phyloP scores from a whole-genome alignment of 2,329 filamentous ascomycete species.

The Fusarium anguioides region DNA sequence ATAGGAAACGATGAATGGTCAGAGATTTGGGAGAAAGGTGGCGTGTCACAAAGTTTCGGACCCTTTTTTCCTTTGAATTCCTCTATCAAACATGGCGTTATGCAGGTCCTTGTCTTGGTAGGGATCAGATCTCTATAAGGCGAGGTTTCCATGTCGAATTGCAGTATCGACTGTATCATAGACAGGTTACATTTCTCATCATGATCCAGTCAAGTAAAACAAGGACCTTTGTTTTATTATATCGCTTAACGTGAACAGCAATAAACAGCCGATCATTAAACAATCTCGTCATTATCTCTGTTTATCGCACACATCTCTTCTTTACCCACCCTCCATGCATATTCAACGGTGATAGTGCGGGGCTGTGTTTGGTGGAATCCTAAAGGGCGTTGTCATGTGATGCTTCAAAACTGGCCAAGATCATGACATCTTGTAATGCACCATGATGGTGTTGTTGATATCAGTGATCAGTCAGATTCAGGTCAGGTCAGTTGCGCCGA shows the following conservation, averaged over 20 bases:
- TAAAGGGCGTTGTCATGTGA: constrained; percentile 31
- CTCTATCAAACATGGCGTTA: constrained; percentile 3
- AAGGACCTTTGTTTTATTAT: constrained; percentile 18
- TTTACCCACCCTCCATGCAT: constrained; percentile 10
- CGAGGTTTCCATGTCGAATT: not conserved
- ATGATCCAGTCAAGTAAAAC: not conserved
- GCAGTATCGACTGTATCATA: not conserved
- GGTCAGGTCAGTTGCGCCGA: constrained; percentile 19
- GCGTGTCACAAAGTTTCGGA: constrained; percentile 35
- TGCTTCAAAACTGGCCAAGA: constrained; percentile 24
- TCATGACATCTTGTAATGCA: constrained; percentile 33
- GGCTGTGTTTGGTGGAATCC: constrained; percentile 18
- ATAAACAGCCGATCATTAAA: constrained; percentile 19
- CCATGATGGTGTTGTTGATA: constrained; percentile 26
- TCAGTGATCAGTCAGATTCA: not conserved
- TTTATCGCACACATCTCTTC: constrained; percentile 26
- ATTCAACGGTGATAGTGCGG: constrained; percentile 27
- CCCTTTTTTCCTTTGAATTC: not conserved
- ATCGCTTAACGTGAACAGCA: constrained; percentile 12
- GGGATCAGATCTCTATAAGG: not conserved
- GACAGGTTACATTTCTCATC: not conserved
- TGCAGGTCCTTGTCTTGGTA: not conserved
- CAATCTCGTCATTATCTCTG: constrained; percentile 12
- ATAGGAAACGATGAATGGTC: not conserved
- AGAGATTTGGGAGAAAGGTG: not conserved